Evolutionary conservation across 2,329 filamentous ascomycete genomes (phyloP).

Genomic region (Pseudogymnoascus destructans): DNA sequence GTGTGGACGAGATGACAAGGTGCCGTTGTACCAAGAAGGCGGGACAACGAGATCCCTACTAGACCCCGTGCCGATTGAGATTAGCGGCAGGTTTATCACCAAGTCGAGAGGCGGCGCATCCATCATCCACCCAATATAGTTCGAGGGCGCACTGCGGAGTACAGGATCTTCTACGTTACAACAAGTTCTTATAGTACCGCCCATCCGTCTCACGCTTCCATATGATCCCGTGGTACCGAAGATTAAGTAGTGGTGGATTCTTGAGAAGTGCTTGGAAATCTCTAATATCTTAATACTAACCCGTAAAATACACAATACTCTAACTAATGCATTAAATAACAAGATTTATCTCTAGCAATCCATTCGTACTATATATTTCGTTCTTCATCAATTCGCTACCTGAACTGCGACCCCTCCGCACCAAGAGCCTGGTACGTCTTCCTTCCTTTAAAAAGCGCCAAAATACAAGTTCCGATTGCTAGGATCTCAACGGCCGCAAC

Average conservation of each 20-base stretch:
- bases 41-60: no score
- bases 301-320: neutral
- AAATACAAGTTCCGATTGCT: neutral
- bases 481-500: neutral
- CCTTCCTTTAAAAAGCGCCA: neutral
- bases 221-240: constrained; percentile 17
- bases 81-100: no score
- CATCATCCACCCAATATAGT: no score
- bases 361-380: neutral
- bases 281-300: neutral
- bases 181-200: no score
- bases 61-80: no score
- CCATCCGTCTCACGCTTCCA: no score
- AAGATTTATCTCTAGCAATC: neutral
- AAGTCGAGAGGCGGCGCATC: no score
- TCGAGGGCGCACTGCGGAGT: no score
- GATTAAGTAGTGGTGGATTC: neutral
- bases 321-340: neutral
- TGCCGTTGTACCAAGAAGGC: no score
- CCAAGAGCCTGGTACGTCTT: neutral
- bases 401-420: neutral
- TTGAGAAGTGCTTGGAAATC: neutral
- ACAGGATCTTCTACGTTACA: no score
- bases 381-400: neutral
- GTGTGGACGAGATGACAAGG: no score